Conservation (phyloP, 495 filamentous ascomycete genomes). For the Talaromyces wortmannii region DNA sequence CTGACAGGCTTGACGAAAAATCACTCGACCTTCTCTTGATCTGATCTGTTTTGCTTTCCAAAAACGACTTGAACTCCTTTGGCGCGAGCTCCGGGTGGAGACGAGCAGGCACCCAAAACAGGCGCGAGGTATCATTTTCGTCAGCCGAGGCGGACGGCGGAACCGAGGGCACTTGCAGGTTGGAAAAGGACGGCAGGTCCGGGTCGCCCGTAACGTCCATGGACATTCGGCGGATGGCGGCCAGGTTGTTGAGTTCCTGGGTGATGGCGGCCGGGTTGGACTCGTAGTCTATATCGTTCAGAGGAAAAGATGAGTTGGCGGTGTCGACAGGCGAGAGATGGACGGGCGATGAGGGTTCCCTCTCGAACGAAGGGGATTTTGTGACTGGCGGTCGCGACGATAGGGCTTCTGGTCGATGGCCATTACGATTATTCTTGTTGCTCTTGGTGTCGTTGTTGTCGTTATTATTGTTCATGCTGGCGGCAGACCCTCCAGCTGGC, state of each 20-base stretch:
- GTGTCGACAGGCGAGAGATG: constrained; percentile 59
- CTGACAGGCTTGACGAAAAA: constrained; percentile 50
- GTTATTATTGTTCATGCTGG: no score
- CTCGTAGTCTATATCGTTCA: constrained; percentile 89
- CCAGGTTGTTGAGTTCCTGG: constrained; percentile 91
- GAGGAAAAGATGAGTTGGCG: constrained; percentile 68
- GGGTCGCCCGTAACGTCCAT: constrained; percentile 97
- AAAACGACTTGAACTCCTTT: constrained; percentile 92
- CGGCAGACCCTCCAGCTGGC: not conserved
- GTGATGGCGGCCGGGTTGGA: constrained; percentile 86
- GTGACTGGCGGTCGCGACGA: constrained; percentile 1
- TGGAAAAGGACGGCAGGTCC: constrained; percentile 78
- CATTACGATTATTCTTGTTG: not conserved
- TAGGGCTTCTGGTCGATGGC: not conserved
- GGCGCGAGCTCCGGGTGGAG: constrained; percentile 93
- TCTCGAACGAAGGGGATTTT: constrained; percentile 1
- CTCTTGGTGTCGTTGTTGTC: not conserved
- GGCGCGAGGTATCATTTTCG: constrained; percentile 78
- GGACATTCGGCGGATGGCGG: constrained; percentile 92
- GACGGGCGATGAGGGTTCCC: constrained; percentile 43
- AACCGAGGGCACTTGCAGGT: constrained; percentile 56
- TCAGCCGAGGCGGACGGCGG: constrained; percentile 66
- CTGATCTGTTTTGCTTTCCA: constrained; percentile 84
- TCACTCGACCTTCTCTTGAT: constrained; percentile 82
- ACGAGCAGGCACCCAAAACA: constrained; percentile 94